Evolutionary conservation across 2,329 filamentous ascomycete genomes (phyloP).

Genomic region (Calonectria ilicicola): DNA sequence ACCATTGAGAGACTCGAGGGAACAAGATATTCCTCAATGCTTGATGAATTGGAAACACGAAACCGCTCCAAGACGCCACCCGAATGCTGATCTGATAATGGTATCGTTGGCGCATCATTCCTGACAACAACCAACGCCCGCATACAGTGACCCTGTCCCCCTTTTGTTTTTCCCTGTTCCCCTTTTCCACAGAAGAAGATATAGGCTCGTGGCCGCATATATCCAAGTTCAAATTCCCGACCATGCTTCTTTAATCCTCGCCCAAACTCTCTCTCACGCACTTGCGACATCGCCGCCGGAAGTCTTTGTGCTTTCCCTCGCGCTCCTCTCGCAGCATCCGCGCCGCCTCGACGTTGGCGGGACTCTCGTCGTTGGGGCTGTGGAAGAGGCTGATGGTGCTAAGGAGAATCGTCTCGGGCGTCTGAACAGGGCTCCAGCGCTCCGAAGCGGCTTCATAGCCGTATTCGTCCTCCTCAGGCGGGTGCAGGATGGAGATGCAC

Average conservation of each 20-base stretch:
- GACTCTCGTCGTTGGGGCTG: constrained; percentile 94
- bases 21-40: constrained; percentile 8
- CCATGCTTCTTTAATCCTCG: constrained; percentile 63
- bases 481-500: constrained; percentile 97
- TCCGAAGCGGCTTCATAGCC: constrained; percentile 93
- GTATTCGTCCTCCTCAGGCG: constrained; percentile 92
- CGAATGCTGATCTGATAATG: constrained; percentile 29
- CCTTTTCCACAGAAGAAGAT: not conserved
- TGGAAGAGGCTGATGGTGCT: constrained; percentile 93
- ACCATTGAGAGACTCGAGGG: constrained; percentile 1
- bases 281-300: constrained; percentile 80
- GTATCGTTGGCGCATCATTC: constrained; percentile 18
- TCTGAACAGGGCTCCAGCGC: constrained; percentile 95
- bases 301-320: constrained; percentile 73
- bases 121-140: constrained; percentile 27
- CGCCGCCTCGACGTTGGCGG: constrained; percentile 95
- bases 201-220: not conserved
- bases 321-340: constrained; percentile 86
- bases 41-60: constrained; percentile 31
- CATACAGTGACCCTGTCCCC: constrained; percentile 8
- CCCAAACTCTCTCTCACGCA: constrained; percentile 87
- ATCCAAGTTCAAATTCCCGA: not conserved
- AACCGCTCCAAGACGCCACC: constrained; percentile 35
- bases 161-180: not conserved
- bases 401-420: constrained; percentile 92